Evolutionary conservation across 148 eudicot species (phyloP).

Genomic region (Oxyria digyna): DNA sequence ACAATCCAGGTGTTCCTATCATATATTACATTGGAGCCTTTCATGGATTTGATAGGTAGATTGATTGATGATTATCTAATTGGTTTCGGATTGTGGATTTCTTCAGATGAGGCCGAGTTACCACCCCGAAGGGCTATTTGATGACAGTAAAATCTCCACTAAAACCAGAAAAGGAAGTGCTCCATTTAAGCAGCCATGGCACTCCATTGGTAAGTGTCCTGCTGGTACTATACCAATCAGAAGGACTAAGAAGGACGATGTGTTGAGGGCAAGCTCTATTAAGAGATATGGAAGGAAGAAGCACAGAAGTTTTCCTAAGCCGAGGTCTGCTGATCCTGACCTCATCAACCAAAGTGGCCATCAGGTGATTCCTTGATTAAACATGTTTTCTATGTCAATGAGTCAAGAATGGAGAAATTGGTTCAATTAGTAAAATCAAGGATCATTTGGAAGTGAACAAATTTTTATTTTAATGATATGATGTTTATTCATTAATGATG

Average conservation of each 20-base stretch:
- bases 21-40: neutral
- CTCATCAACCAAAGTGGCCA: constrained; percentile 82
- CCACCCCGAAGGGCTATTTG: constrained; percentile 80
- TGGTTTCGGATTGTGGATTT: neutral
- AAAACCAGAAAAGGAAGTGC: constrained; percentile 17
- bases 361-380: constrained; percentile 37
- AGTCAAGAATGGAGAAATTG: neutral
- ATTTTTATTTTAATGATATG: too few relatives aligned
- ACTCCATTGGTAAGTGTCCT: constrained; percentile 60
- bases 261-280: constrained; percentile 76
- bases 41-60: neutral
- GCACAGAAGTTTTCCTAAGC: constrained; percentile 49
- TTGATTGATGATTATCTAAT: neutral
- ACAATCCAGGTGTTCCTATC: constrained; percentile 51
- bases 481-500: too few relatives aligned
- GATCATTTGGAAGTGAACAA: neutral
- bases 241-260: constrained; percentile 73
- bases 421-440: neutral
- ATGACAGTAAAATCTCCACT: constrained; percentile 31
- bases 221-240: constrained; percentile 73
- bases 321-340: constrained; percentile 92
- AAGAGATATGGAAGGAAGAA: constrained; percentile 82
- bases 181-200: constrained; percentile 69
- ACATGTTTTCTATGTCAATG: neutral
- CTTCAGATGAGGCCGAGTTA: constrained; percentile 64